Evolutionary conservation across 331 rosid species (phyloP), one percentile per base, ranked within the genome.

Genomic region (Malus hybrid): DNA sequence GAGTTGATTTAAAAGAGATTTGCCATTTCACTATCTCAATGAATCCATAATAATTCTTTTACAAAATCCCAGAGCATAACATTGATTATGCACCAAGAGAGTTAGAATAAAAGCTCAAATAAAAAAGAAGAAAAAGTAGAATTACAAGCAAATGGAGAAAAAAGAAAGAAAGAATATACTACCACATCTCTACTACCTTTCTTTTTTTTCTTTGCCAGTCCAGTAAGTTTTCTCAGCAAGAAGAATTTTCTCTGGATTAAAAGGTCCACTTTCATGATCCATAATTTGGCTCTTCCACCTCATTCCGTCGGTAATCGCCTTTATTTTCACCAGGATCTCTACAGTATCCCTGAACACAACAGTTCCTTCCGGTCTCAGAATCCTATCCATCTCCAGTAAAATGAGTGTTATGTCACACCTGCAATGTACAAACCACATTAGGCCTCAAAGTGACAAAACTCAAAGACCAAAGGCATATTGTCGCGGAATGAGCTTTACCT

Each of bases 231-330:
- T 95, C 39, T 80, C 87, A 0, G 97, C 90, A 62, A 92, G 81
- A 32, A 92, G 97, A 75, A 95, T 83, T 83, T 95, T 95, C 87
- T 95, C 99, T 18, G 96, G 97, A 64, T 90, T 92, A 46, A 92
- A 92, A 42, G 99, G 99, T 27, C 99, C 99, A 5, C 80, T 86
- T 77, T 95, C 99, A 73, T 95, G 99, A 80, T 95, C 99, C 83
- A 87, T 86, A 31, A 95, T 89, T 48, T 79, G 88, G 84, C 97
- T 89, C 67, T 76, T 90, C 97, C 97, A 95, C 57, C 79, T 90
- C 97, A 92, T 95, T 32, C 83, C 88, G 36, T 90, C 90, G 24
- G 93, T 81, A 29, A 92, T 85, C 67, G 79, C 39, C 81, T 95
- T 84, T 69, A 95, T 74, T 84, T 95, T 95, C 77, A 88, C 85